Conservation (phyloP, 2,329 filamentous ascomycete genomes). For the Laburnicola sp. region DNA sequence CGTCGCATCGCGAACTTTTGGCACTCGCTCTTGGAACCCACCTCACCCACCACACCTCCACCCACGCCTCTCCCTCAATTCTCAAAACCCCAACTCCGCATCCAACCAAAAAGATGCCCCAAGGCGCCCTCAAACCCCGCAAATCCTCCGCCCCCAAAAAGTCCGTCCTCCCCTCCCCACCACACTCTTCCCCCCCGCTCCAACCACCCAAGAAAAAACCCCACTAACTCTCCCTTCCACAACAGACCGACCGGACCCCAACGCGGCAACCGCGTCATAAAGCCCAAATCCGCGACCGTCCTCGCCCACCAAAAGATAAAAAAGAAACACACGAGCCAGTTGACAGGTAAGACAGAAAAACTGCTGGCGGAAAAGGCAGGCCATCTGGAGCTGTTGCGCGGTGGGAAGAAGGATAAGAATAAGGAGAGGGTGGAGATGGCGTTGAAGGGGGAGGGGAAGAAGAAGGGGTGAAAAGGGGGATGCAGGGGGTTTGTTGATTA, state of each 20-base stretch:
- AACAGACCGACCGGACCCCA: conserved; percentile 52
- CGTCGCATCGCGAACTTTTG: too few relatives aligned
- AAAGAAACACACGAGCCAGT: conserved; percentile 66
- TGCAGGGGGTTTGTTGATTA: not conserved
- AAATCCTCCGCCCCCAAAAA: conserved; percentile 44
- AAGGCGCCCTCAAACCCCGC: conserved; percentile 51
- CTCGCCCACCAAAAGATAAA: conserved; percentile 65
- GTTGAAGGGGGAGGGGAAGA: conserved; percentile 25
- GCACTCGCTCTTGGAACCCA: too few relatives aligned
- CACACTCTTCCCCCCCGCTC: not conserved
- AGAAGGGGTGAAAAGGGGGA: conserved; percentile 6
- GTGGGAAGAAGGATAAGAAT: conserved; percentile 63
- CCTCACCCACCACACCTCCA: too few relatives aligned
- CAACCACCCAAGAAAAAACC: conserved; percentile 10
- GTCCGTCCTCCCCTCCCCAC: conserved; percentile 32
- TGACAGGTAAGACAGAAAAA: conserved; percentile 68
- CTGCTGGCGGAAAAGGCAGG: conserved; percentile 68
- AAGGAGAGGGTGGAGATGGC: not conserved
- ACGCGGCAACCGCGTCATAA: conserved; percentile 64
- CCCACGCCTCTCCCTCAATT: too few relatives aligned
- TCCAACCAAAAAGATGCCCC: conserved; percentile 50
- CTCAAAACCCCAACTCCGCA: too few relatives aligned
- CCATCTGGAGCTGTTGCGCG: conserved; percentile 68
- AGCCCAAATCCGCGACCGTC: conserved; percentile 66
- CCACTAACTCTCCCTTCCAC: conserved; percentile 21